phyloP scores from a whole-genome alignment of 2,329 filamentous ascomycete genomes.

The Lecanosticta acicola region DNA sequence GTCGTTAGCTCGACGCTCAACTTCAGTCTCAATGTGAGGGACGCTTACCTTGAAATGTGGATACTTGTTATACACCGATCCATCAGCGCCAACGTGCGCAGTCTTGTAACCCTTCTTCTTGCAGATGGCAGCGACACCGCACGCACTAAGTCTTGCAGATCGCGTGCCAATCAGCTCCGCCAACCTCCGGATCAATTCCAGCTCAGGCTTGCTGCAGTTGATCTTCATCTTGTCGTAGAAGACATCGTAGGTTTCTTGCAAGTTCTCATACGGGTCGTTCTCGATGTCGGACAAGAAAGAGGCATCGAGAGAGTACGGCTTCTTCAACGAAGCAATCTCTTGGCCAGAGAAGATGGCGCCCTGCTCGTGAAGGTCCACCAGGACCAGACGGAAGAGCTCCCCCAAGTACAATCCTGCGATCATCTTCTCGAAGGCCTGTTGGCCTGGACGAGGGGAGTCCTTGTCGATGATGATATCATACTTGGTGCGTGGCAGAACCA shows the following conservation, averaged over 20 bases:
- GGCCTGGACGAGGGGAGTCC: slow-evolving; percentile 41
- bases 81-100: slow-evolving; percentile 94
- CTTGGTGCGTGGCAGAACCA: slow-evolving; percentile 74
- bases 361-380: slow-evolving; percentile 57
- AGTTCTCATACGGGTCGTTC: slow-evolving; percentile 90
- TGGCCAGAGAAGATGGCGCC: slow-evolving; percentile 75
- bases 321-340: slow-evolving; percentile 72
- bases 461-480: slow-evolving; percentile 48
- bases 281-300: slow-evolving; percentile 92
- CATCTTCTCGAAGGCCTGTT: slow-evolving; percentile 44
- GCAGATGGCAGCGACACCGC: slow-evolving; percentile 92
- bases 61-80: slow-evolving; percentile 98
- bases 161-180: slow-evolving; percentile 93
- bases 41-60: slow-evolving; percentile 86
- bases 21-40: too few relatives aligned
- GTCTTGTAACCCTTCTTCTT: slow-evolving; percentile 86
- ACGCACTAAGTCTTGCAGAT: slow-evolving; percentile 85
- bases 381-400: slow-evolving; percentile 41
- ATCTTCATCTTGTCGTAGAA: slow-evolving; percentile 73
- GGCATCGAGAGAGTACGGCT: slow-evolving; percentile 83
- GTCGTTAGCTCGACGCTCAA: too few relatives aligned
- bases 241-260: slow-evolving; percentile 79
- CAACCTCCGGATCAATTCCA: slow-evolving; percentile 81
- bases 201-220: slow-evolving; percentile 65
- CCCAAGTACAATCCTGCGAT: slow-evolving; percentile 43